phyloP scores from a whole-genome alignment of 495 filamentous ascomycete species.

The Aspergillus mulundensis region DNA sequence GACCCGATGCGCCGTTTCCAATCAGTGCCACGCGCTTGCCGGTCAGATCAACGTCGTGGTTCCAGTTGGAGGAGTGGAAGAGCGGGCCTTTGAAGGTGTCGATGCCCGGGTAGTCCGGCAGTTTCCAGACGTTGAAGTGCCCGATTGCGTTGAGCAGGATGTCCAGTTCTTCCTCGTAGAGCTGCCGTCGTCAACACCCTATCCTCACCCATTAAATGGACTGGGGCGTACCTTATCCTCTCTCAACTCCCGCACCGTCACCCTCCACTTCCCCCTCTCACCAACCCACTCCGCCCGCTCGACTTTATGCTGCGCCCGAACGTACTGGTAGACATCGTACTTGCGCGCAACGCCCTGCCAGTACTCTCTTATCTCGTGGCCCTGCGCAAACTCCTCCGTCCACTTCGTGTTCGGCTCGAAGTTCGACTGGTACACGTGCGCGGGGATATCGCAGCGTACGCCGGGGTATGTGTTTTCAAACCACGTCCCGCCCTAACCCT shows the following conservation, averaged over 20 bases:
- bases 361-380: constrained; percentile 62
- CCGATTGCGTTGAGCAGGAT: constrained; percentile 58
- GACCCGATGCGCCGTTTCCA: constrained; percentile 55
- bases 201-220: background rate
- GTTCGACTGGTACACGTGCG: constrained; percentile 65
- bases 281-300: constrained; percentile 52
- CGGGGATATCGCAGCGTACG: constrained; percentile 61
- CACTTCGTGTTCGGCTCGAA: constrained; percentile 65
- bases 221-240: constrained; percentile 26
- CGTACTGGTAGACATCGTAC: constrained; percentile 56
- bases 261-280: constrained; percentile 47
- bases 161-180: constrained; percentile 52
- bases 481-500: constrained; percentile 16
- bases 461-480: constrained; percentile 58
- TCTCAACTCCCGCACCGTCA: constrained; percentile 37
- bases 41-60: constrained; percentile 41
- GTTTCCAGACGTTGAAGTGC: constrained; percentile 51
- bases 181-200: constrained; percentile 17
- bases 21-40: constrained; percentile 59
- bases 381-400: constrained; percentile 61
- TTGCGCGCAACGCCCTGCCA: constrained; percentile 58
- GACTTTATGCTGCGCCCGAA: constrained; percentile 48
- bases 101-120: constrained; percentile 51
- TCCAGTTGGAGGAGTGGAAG: constrained; percentile 54
- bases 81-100: constrained; percentile 44